Conservation (phyloP, 148 eudicot species). For the Cornus florida region DNA sequence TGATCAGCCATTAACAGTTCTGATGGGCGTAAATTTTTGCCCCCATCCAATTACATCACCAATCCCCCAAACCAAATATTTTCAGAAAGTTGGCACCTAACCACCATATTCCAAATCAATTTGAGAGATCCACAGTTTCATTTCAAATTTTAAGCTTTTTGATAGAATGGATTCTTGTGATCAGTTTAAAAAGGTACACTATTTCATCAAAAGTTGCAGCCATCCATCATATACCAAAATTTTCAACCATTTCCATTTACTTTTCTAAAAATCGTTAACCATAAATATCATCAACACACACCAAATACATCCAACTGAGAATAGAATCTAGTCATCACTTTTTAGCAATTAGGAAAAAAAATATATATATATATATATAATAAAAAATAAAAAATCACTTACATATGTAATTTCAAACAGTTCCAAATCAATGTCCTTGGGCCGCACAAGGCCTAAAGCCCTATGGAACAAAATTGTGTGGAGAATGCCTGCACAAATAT, state of each 20-base stretch:
- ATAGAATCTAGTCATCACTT: not conserved
- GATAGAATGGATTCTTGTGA: too few species aligned
- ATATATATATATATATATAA: too few species aligned
- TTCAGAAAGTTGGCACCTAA: slow-evolving; percentile 5
- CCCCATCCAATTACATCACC: slow-evolving; percentile 1
- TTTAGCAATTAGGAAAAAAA: too few species aligned
- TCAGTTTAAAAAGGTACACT: too few species aligned
- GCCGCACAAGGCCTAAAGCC: slow-evolving; percentile 71
- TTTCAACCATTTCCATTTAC: not conserved
- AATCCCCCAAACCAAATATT: not conserved
- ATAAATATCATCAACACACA: not conserved
- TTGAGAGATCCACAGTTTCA: not conserved
- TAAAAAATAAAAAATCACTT: slow-evolving; percentile 23
- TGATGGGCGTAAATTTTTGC: not conserved
- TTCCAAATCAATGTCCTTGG: slow-evolving; percentile 88
- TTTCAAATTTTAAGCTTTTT: too few species aligned
- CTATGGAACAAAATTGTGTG: slow-evolving; percentile 94
- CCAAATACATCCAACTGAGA: not conserved
- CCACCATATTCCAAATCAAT: not conserved
- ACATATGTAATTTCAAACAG: slow-evolving; percentile 96
- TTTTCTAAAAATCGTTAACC: not conserved
- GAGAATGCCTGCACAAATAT: slow-evolving; percentile 72
- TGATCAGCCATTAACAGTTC: not conserved
- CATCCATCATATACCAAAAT: too few species aligned
- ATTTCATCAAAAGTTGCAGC: too few species aligned